A percentile compares a stretch with the other conserved stretches of the same genome.
Conservation (phyloP, 2,329 filamentous ascomycete species). For the Verticillium zaregamsianum region DNA sequence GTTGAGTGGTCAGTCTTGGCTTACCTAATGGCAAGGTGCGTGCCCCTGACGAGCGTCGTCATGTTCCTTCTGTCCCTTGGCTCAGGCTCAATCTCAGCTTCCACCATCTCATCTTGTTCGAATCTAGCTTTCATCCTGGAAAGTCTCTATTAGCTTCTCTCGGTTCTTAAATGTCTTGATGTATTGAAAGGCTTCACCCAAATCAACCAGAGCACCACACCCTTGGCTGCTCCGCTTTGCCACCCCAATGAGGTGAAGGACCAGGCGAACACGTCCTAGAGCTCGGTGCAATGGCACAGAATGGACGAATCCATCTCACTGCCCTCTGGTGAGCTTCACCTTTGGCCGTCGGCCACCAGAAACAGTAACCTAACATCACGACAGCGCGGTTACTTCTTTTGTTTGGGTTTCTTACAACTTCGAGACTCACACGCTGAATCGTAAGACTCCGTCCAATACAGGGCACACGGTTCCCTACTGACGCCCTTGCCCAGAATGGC, state of each 20-base stretch:
- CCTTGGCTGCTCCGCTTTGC: background rate
- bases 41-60: background rate
- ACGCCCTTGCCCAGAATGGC: conserved; percentile 34
- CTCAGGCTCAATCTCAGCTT: background rate
- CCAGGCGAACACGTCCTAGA: background rate
- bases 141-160: background rate
- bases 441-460: conserved; percentile 21
- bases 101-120: background rate
- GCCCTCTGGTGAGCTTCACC: conserved; percentile 27
- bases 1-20: background rate
- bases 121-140: background rate
- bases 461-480: conserved; percentile 3
- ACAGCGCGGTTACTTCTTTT: conserved; percentile 43
- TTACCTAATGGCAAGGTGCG: background rate
- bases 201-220: background rate
- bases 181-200: background rate
- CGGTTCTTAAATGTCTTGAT: background rate
- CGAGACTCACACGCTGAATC: conserved; percentile 44
- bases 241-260: background rate
- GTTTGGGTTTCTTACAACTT: conserved; percentile 42
- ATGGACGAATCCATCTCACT: conserved; percentile 27
- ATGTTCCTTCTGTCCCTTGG: background rate
- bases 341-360: background rate
- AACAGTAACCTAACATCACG: background rate
- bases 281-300: conserved; percentile 21